Evolutionary conservation across 495 filamentous ascomycete species (phyloP), one percentile per base, ranked within the genome.

Genomic region (Pyrenula aspistea): DNA sequence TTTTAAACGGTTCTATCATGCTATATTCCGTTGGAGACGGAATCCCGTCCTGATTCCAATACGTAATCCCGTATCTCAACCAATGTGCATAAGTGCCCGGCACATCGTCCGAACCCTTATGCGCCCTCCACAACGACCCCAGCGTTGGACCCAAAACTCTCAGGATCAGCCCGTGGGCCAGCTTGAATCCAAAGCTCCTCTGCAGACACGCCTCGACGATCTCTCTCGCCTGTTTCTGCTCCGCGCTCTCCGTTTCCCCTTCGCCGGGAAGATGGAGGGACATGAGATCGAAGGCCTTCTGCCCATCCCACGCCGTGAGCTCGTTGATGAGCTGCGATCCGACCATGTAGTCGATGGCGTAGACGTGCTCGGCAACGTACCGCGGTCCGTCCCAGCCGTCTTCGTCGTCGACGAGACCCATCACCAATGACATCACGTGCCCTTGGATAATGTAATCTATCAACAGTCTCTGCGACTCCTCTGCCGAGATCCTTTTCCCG

Each of bases 401-500:
- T 57, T 76, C 71, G 21, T 68, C 67, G 56, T 81, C 78, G 2
- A 80, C 60, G 12, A 78, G 67, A 1, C 75, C 76, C 72, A 77
- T 75, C 1, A 77, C 77, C 56, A 74, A 59, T 11, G 68, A 71
- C 54, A 76, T 70, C 10, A 69, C 76, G 51, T 78, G 75, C 0
- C 71, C 75, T 59, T 79, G 76, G 51, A 76, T 74, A 59, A 79
- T 76, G 55, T 81, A 81, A 57, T 81, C 77, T 23, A 71, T 74
- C 53, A 81, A 63, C 60, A 72, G 61, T 55, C 55, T 65, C 31
- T 42, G 8, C 31, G 31, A 42, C 8, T 42, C 59, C 55, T 72
- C 71, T 8, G 71, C 72, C 2, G 58, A 21, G 2, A 57, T 58
- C 31, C 67, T 62, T 2, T 53, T 59, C 51, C 54, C 62, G 12